Conservation (phyloP, 306 rosid species). For the Mimosa pudica region DNA sequence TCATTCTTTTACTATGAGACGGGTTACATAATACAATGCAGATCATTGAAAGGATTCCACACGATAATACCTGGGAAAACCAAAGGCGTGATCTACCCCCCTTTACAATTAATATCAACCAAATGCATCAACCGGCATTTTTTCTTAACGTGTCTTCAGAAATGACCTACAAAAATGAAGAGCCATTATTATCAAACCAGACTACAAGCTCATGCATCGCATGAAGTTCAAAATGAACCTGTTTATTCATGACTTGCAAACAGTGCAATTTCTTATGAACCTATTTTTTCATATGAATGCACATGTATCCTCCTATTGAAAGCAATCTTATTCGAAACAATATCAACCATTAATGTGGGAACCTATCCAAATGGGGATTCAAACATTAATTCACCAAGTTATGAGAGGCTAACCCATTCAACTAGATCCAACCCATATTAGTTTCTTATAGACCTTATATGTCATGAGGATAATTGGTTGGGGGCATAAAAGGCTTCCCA, state of each 20-base stretch:
- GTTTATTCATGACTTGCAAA: background rate
- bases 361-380: no score
- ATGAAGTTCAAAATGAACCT: background rate
- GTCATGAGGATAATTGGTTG: background rate
- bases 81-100: slow-evolving; percentile 63
- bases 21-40: slow-evolving; percentile 79
- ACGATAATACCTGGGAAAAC: slow-evolving; percentile 58
- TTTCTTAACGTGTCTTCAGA: slow-evolving; percentile 46
- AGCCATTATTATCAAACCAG: slow-evolving; percentile 26
- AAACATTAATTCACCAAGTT: no score
- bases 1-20: slow-evolving; percentile 52
- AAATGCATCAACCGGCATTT: slow-evolving; percentile 55
- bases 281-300: no score
- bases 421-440: no score
- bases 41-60: slow-evolving; percentile 62
- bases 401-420: no score
- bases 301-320: no score
- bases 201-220: background rate
- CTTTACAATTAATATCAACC: slow-evolving; percentile 69
- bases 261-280: background rate
- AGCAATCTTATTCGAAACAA: no score
- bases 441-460: background rate
- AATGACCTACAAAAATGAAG: slow-evolving; percentile 49
- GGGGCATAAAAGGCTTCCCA: background rate
- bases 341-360: no score